Base-by-base conservation (phyloP, 2,329 filamentous ascomycete species). In the Graphilbum fragrans region DNA sequence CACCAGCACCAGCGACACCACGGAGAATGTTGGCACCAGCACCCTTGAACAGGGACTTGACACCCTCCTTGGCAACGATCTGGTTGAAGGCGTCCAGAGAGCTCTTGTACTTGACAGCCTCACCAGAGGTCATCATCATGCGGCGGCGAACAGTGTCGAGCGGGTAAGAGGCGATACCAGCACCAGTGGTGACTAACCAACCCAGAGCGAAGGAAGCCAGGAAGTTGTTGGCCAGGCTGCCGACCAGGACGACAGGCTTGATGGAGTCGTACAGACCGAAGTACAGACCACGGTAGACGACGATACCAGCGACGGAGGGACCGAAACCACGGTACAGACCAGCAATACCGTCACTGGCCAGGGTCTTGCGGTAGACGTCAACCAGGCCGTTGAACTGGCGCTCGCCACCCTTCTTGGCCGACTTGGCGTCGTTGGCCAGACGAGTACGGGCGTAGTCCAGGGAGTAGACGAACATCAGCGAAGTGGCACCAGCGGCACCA, bases 241-340 rank as follows among this genome's bases (percentile, higher is more conserved):
- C 92, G 66, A 83, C 79, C 55, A 98, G 86, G 71, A 96, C 69
- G 63, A 96, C 86, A 59, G 92, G 92, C 87, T 98, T 98, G 80
- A 98, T 82, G 58, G 92, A 98, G 77, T 98, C 92, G 87, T 98
- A 98, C 84, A 98, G 84, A 67, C 92, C 92, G 84, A 98, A 98
- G 88, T 98, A 98, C 61, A 98, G 87, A 95, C 92, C 92, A 86
- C 92, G 92, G 86, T 98, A 98, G 74, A 98, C 92, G 61, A 98
- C 71, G 70, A 98, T 98, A 83, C 92, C 92, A 70, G 84, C 79
- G 63, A 98, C 92, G 63, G 92, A 98, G 68, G 93, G 92, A 79
- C 88, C 87, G 85, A 98, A 98, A 79, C 92, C 92, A 94, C 92
- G 92, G 86, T 98, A 98, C 64, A 98, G 88, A 93, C 92, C 92